Evolutionary conservation across 2,329 filamentous ascomycete species (phyloP).

Genomic region (Emmonsiellopsis sp.): DNA sequence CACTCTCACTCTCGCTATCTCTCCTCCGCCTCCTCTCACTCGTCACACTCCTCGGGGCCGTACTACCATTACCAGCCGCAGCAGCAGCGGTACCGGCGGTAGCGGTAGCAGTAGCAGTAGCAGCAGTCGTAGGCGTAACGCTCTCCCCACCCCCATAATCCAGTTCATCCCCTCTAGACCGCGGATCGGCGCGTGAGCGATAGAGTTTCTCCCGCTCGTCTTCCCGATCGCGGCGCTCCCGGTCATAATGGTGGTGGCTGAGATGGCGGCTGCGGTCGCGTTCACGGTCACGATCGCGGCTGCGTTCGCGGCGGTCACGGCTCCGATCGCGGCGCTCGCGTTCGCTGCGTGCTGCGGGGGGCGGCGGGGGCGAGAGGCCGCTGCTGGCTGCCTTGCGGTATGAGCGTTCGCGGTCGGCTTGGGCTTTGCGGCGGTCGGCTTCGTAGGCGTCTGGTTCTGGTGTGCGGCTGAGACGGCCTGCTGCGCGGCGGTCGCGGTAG

Average conservation of each 20-base stretch:
- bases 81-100: slow-evolving; percentile 21
- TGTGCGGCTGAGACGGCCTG: slow-evolving; percentile 63
- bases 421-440: slow-evolving; percentile 85
- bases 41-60: slow-evolving; percentile 39
- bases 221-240: slow-evolving; percentile 78
- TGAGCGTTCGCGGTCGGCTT: slow-evolving; percentile 86
- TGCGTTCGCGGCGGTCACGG: slow-evolving; percentile 18
- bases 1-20: slow-evolving; percentile 63
- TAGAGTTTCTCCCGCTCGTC: slow-evolving; percentile 84
- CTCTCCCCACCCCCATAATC: slow-evolving; percentile 71
- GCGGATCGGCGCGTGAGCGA: slow-evolving; percentile 68
- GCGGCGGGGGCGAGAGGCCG: slow-evolving; percentile 42
- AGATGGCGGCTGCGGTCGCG: slow-evolving; percentile 29
- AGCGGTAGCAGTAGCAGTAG: not conserved
- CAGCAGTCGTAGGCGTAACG: slow-evolving; percentile 17
- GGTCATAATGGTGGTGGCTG: slow-evolving; percentile 40
- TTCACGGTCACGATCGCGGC: slow-evolving; percentile 33
- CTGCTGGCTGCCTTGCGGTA: slow-evolving; percentile 65
- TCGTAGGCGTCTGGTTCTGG: slow-evolving; percentile 94
- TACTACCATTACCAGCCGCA: slow-evolving; percentile 25
- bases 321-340: slow-evolving; percentile 28
- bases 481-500: slow-evolving; percentile 28
- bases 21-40: slow-evolving; percentile 64
- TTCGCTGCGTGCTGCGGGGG: slow-evolving; percentile 17
- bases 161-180: slow-evolving; percentile 73